Percentiles rank a stretch among this genome's conserved stretches.
Evolutionary conservation across 768 basidiomycete genomes (phyloP).

Genomic region (Boletus pseudopeckii): DNA sequence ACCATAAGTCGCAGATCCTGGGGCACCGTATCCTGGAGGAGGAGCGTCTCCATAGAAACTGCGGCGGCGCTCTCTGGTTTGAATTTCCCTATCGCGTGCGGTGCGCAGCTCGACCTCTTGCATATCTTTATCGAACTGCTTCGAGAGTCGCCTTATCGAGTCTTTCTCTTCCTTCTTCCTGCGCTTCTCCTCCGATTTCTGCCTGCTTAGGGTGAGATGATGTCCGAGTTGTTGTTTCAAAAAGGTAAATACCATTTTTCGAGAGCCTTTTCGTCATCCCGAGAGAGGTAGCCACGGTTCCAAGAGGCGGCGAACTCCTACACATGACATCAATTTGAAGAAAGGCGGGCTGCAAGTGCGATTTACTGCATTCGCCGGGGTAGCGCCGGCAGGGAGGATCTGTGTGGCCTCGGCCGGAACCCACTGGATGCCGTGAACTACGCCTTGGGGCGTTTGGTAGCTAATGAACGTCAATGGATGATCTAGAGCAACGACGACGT

Average conservation of each 20-base stretch:
- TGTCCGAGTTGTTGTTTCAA: too few relatives aligned
- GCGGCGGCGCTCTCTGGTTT: conserved; percentile 48
- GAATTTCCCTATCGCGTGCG: conserved; percentile 56
- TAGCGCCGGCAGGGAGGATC: conserved; percentile 56
- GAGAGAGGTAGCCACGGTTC: conserved; percentile 41
- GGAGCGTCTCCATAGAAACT: conserved; percentile 45
- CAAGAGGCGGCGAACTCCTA: conserved; percentile 62
- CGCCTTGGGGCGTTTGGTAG: conserved; percentile 67
- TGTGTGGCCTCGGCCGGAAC: conserved; percentile 68
- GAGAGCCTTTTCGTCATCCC: conserved; percentile 39
- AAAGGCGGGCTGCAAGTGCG: conserved; percentile 2
- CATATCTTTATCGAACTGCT: conserved; percentile 40
- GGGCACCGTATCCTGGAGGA: conserved; percentile 26
- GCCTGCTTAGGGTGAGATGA: conserved; percentile 36
- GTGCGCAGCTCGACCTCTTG: conserved; percentile 53
- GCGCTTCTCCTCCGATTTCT: conserved; percentile 45
- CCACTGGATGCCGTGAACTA: conserved; percentile 62
- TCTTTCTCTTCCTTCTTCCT: conserved; percentile 52
- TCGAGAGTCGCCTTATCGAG: conserved; percentile 37
- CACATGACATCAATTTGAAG: conserved; percentile 1
- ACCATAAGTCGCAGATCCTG: conserved; percentile 23
- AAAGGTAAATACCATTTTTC: conserved; percentile 42
- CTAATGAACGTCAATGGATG: conserved; percentile 35
- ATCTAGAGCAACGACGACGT: conserved; percentile 2
- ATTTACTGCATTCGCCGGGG: conserved; percentile 54